Base-by-base conservation (phyloP, 768 basidiomycete species). In the Kwoniella sp. region DNA sequence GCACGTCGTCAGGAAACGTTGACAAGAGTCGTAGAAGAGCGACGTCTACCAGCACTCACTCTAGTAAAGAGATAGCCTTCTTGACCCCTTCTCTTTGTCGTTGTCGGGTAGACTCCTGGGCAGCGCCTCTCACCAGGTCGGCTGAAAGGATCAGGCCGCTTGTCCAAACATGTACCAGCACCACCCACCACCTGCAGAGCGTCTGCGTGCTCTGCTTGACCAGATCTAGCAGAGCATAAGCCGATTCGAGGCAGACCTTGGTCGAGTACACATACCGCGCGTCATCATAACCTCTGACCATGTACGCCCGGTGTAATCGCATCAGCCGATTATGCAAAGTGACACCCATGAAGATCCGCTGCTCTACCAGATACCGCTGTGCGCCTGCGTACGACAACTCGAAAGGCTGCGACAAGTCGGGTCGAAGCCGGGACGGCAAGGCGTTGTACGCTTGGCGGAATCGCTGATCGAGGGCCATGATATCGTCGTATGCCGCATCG, bases 111-210 rank as follows among this genome's bases (percentile, higher is more conserved):
- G 31, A 29, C 34, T 58, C 55, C 12, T 58, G 51, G 5, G 30
- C 22, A 7, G 38, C 53, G 17, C 53, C 61, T 37, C 61, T 55
- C n/a, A 63, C 61, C 23, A 63, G 41, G 26, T 67, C 66, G 28
- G 56, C 66, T 23, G 66, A 51, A 12, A 67, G 37, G 57, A 67
- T 63, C 61, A 67, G 63, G 23, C 66, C 66, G 23, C 55, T 47
- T 20, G 66, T 67, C 66, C 66, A 67, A 12, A 67, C 66, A 55
- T 67, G 66, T 29, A 67, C 66, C 50, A 67, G 22, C 34, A 67
- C 66, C 13, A 67, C 66, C 66, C 66, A 67, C 66, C 66, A 67
- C 37, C 57, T 57, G 53, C 66, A 67, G 15, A 67, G 47, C 11
- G 55, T 59, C 37, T 58, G 54, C 41, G 58, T 30, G 45, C 66